phyloP scores from a whole-genome alignment of 2,329 filamentous ascomycete species.

The Xylariaceae sp. region DNA sequence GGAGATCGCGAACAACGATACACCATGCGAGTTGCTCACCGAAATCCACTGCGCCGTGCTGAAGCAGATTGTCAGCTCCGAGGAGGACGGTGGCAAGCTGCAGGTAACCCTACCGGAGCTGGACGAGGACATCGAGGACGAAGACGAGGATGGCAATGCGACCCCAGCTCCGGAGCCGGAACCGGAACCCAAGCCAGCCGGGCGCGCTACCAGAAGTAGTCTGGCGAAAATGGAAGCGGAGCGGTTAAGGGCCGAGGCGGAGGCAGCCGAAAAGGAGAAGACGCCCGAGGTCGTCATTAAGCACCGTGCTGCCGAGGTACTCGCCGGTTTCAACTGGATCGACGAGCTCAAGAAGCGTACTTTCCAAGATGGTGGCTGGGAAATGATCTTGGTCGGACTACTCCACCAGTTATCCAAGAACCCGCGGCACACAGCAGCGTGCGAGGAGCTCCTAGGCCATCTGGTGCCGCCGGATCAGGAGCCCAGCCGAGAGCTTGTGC shows the following conservation, averaged over 20 bases:
- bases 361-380: constrained; percentile 85
- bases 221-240: constrained; percentile 75
- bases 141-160: constrained; percentile 49
- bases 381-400: constrained; percentile 80
- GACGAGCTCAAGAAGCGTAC: constrained; percentile 77
- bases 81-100: constrained; percentile 70
- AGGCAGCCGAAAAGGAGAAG: constrained; percentile 45
- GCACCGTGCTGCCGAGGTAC: constrained; percentile 71
- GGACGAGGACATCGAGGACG: constrained; percentile 62
- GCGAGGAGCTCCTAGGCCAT: constrained; percentile 72
- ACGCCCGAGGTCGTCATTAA: constrained; percentile 43
- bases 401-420: constrained; percentile 78
- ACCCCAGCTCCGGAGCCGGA: constrained; percentile 63
- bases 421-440: constrained; percentile 61
- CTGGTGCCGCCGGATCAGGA: constrained; percentile 76
- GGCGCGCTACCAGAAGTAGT: constrained; percentile 78
- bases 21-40: constrained; percentile 76
- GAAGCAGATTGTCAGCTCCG: constrained; percentile 74
- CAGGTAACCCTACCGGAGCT: constrained; percentile 73
- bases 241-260: constrained; percentile 55
- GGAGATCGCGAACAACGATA: constrained; percentile 65
- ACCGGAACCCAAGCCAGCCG: constrained; percentile 56
- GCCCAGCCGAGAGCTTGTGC: constrained; percentile 69
- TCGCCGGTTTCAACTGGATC: constrained; percentile 74
- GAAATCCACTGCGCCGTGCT: constrained; percentile 90